phyloP scores from a whole-genome alignment of 352 stramenopile genomes.

The Pythium rishiriense region DNA sequence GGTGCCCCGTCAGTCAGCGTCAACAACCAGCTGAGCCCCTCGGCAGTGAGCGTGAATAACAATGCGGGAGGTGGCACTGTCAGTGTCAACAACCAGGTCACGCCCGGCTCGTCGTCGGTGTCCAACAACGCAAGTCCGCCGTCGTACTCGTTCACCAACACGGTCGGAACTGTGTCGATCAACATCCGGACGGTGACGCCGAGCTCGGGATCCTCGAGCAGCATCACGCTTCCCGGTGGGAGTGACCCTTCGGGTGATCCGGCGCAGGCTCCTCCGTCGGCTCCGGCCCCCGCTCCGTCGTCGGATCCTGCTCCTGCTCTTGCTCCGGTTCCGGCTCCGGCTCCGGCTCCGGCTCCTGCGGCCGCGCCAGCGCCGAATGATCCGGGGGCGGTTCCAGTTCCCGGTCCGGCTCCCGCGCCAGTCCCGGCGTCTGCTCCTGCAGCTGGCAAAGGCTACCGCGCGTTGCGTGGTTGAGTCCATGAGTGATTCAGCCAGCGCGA shows the following conservation, averaged over 20 bases:
- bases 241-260: not conserved
- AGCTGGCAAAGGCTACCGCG: slow-evolving; percentile 1
- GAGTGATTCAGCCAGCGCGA: not conserved
- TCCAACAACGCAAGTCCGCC: slow-evolving; percentile 5
- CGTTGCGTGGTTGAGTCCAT: not conserved
- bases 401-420: not conserved
- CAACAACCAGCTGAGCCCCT: not conserved
- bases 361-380: not conserved
- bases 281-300: too few species aligned
- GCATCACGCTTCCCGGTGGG: not conserved
- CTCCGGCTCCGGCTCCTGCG: not conserved
- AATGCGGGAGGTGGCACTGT: not conserved
- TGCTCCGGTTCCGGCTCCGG: not conserved
- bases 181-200: slow-evolving; percentile 1
- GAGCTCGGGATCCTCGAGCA: slow-evolving; percentile 1
- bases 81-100: slow-evolving; percentile 2
- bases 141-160: not conserved
- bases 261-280: not conserved
- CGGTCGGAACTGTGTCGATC: not conserved
- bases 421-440: not conserved
- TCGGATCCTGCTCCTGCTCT: not conserved
- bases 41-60: not conserved
- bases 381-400: not conserved
- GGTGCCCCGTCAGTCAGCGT: not conserved
- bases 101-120: not conserved